These are phyloP conservation scores for Suillus brevipes DNA, from an alignment of 768 basidiomycete genomes.

Conservation along the genomic window DNA sequence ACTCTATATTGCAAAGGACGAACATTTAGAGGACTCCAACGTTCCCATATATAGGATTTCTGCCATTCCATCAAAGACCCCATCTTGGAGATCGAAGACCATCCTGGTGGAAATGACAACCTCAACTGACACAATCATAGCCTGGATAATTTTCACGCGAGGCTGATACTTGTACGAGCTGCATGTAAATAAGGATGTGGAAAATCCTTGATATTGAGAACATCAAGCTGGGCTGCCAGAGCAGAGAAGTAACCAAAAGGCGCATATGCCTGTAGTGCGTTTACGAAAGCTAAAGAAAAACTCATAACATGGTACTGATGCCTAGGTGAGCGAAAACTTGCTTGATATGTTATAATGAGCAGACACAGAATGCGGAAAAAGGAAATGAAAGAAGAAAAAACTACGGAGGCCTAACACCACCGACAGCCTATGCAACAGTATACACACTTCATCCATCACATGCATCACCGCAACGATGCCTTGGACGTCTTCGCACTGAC, in stretches of 20 bases:
- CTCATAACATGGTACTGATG: constrained; percentile 1
- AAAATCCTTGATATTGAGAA: background rate
- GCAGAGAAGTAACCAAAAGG: background rate
- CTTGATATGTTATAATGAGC: constrained; percentile 5
- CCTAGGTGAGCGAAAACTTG: constrained; percentile 1
- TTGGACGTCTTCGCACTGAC: constrained; percentile 21
- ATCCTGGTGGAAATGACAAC: too few species aligned
- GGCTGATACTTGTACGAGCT: background rate
- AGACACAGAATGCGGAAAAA: constrained; percentile 1
- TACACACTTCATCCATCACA: background rate
- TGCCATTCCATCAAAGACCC: background rate
- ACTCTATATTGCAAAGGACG: background rate
- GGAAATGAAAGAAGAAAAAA: background rate
- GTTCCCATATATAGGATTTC: background rate
- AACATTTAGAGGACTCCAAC: constrained; percentile 2
- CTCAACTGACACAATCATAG: too few species aligned
- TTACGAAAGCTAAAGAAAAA: background rate
- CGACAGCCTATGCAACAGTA: constrained; percentile 1
- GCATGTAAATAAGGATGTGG: background rate
- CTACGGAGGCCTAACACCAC: constrained; percentile 5
- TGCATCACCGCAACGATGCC: constrained; percentile 15
- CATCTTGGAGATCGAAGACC: too few species aligned
- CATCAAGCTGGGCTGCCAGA: background rate
- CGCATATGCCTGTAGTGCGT: background rate
- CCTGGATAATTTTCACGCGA: background rate